These are phyloP conservation scores for Artomyces pyxidatus DNA, from an alignment of 768 basidiomycete genomes.

Conservation along the genomic window DNA sequence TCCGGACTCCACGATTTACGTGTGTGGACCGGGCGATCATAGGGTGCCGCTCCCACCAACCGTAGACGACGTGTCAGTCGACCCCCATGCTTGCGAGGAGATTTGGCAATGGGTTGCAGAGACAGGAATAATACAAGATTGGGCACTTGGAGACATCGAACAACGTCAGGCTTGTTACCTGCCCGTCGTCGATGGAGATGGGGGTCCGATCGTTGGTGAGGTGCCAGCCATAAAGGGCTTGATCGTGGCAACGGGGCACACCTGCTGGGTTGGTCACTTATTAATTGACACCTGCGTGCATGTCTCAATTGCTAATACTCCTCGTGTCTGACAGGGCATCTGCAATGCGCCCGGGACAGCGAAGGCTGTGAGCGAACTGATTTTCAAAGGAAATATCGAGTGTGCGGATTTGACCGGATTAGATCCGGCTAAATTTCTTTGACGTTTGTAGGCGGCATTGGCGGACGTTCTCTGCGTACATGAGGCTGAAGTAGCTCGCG, in stretches of 20 bases:
- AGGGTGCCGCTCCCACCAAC: conserved; percentile 53
- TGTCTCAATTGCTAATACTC: not conserved
- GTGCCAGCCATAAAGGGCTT: conserved; percentile 49
- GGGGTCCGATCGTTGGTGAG: conserved; percentile 68
- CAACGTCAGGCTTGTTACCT: conserved; percentile 70
- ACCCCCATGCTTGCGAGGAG: conserved; percentile 44
- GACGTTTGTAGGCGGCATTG: no score
- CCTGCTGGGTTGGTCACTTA: conserved; percentile 57
- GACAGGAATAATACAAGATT: conserved; percentile 32
- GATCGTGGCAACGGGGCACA: conserved; percentile 70
- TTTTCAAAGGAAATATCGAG: conserved; percentile 56
- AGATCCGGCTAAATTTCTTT: conserved; percentile 12
- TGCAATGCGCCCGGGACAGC: conserved; percentile 84
- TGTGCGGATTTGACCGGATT: conserved; percentile 48
- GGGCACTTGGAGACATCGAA: conserved; percentile 45
- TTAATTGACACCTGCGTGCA: not conserved
- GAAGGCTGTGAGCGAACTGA: conserved; percentile 57
- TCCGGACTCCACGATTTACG: conserved; percentile 62
- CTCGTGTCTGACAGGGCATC: conserved; percentile 43
- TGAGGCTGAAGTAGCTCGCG: not conserved
- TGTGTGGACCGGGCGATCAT: conserved; percentile 71
- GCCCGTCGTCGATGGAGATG: conserved; percentile 49
- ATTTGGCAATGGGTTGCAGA: conserved; percentile 49
- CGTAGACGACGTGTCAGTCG: conserved; percentile 66
- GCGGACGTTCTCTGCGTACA: no score